phyloP scores from a whole-genome alignment of 148 eudicot genomes.

The Rhododendron kiyosumense region DNA sequence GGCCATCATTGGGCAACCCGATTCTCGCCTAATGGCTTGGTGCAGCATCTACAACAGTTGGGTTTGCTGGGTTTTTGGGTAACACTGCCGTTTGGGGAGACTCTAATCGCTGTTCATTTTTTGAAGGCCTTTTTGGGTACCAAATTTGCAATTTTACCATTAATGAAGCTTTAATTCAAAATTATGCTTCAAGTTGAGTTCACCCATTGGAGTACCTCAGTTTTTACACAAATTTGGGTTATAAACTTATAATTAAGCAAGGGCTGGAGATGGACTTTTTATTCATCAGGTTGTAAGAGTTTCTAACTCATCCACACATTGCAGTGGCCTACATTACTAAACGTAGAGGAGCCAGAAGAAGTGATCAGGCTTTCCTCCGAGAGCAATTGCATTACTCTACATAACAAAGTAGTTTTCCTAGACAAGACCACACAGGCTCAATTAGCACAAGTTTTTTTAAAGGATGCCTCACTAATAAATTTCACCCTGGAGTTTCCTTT shows the following conservation, averaged over 20 bases:
- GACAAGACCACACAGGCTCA: neutral
- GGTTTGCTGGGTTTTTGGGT: no score
- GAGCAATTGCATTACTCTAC: neutral
- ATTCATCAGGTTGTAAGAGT: neutral
- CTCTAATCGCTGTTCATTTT: neutral
- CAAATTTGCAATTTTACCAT: neutral
- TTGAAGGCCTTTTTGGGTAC: neutral
- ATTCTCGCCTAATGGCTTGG: no score
- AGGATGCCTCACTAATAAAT: neutral
- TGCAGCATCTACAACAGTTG: no score
- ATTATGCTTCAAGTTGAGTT: neutral
- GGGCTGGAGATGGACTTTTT: neutral
- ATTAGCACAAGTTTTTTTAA: neutral
- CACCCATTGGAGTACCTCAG: neutral
- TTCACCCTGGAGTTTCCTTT: neutral
- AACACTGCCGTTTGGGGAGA: neutral
- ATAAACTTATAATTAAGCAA: neutral
- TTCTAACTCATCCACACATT: neutral
- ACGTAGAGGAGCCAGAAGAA: neutral
- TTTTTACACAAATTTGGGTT: neutral
- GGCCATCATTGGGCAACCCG: no score
- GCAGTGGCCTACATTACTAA: neutral
- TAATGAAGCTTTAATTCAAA: no score
- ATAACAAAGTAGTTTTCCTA: neutral
- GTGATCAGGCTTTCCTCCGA: no score